Base-by-base conservation (phyloP, 805 yeast species). In the Candida succiphila region DNA sequence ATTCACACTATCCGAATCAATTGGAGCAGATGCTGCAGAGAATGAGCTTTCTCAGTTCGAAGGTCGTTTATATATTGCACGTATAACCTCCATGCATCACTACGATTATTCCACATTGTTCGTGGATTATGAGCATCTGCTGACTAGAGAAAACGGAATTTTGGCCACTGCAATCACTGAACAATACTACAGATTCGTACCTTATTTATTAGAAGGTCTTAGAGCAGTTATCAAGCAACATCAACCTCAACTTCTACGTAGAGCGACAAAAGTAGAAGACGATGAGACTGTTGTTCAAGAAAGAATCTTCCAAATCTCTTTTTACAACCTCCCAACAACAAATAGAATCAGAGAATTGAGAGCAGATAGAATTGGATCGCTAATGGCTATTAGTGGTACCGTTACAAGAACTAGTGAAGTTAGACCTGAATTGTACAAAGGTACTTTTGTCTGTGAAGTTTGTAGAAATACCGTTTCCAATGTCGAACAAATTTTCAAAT, bases 331-430 rank as follows among this genome's bases (percentile, higher is more conserved):
- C 36, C 95, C 96, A 1, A 61, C 84, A 0, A 69, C 81, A 14
- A 75, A 84, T 48, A 72, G 95, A 54, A 81, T 92, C 45, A 75
- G 98, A 51, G 97, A 89, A 50, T 69, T 92, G 37, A 72, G 92
- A 49, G 83, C 96, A 2, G 94, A 84, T 44, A 80, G 79, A 43
- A 80, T 92, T 37, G 98, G 97, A 13, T 67, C 82, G 8, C 67
- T 89, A 39, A 68, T 86, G 62, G 67, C 89, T 8, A 82, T 89
- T 23, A 77, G 89, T 7, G 98, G 97, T 36, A 92, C 98, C 0
- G 95, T 92, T 4, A 89, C 97, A 1, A 74, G 97, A 54, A 86
- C 97, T 0, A 80, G 94, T 17, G 97, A 92, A 60, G 96, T 92
- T 10, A 74, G 97, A 37, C 98, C 98, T 0, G 98, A 92, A 57